Percentiles rank a stretch among this genome's conserved stretches.
phyloP scores from a whole-genome alignment of 2,329 filamentous ascomycete species.

The Colletotrichum orbiculare region DNA sequence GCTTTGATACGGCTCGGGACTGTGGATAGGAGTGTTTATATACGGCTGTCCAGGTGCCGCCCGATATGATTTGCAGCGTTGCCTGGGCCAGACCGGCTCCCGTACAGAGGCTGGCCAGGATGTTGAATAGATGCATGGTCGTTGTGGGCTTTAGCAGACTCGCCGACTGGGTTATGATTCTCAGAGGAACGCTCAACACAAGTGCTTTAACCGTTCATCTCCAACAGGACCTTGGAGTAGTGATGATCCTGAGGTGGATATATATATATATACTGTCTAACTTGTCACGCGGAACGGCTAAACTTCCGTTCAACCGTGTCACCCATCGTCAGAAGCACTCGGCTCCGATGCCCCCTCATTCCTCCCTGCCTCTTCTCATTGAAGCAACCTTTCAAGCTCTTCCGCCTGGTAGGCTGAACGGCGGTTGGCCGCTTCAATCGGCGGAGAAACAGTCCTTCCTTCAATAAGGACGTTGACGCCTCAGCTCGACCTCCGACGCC shows the following conservation, averaged over 20 bases:
- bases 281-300: no score
- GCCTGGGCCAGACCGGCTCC: slow-evolving; percentile 25
- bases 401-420: slow-evolving; percentile 7
- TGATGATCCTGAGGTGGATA: no score
- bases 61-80: slow-evolving; percentile 52
- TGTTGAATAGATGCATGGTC: slow-evolving; percentile 28
- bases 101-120: slow-evolving; percentile 17
- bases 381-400: neutral
- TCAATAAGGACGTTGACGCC: slow-evolving; percentile 17
- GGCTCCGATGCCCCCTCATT: slow-evolving; percentile 23
- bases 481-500: slow-evolving; percentile 2
- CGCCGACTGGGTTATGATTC: no score
- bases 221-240: no score
- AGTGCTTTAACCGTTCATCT: no score
- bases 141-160: no score
- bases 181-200: no score
- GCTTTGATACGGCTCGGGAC: neutral
- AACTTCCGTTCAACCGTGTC: no score
- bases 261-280: no score
- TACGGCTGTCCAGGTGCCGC: slow-evolving; percentile 59
- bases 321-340: slow-evolving; percentile 1
- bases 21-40: neutral
- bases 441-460: slow-evolving; percentile 23
- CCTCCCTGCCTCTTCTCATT: neutral
- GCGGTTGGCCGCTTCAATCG: slow-evolving; percentile 6